Evolutionary conservation across 176 grass and related monocot species (phyloP), one percentile per base, ranked within the genome.

Genomic region (Oryza longistaminata): DNA sequence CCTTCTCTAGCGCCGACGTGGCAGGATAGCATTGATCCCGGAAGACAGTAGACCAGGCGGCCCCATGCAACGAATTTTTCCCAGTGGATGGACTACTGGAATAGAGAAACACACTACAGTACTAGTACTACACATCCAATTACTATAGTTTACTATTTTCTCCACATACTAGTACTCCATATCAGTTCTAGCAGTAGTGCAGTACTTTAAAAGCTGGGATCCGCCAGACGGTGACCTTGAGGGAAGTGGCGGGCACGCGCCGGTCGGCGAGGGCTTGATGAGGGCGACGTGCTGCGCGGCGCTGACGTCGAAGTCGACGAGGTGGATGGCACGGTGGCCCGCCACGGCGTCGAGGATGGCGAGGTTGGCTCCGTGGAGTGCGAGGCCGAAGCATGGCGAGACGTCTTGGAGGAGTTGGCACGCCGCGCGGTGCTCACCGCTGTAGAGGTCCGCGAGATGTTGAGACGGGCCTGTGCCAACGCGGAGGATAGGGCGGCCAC

Each of bases 241-340:
- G 81, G 2, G 50, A 77, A 8, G 81, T 66, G 42, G 80, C 60
- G 29, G 88, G 79, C 43, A 65, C 74, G 40, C 82, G 81, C 26
- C 92, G 72, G 10, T 88, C 92, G 2, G 88, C 89, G 58, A 97
- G 92, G 75, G 58, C 78, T 6, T 73, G 70, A 96, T 91, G 11
- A 96, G 88, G 12, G 70, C 43, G 1, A 76, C 67, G 45, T 93
- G 91, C 77, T 96, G 94, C 78, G 83, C 73, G 2, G 87, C 74
- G 22, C 83, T 85, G 17, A 96, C 66, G 81, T 96, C 87, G 62
- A 96, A 96, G 88, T 96, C 94, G 15, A 96, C 35, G 35, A 96
- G 64, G 83, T 96, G 94, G 84, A 93, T 85, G n/a, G 6, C 70
- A 82, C 81, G 69, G 15, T 61, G 34, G 75, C 79, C 82, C 17